Conservation (phyloP, 2,329 filamentous ascomycete genomes). For the Fusarium sterilihyphosum region DNA sequence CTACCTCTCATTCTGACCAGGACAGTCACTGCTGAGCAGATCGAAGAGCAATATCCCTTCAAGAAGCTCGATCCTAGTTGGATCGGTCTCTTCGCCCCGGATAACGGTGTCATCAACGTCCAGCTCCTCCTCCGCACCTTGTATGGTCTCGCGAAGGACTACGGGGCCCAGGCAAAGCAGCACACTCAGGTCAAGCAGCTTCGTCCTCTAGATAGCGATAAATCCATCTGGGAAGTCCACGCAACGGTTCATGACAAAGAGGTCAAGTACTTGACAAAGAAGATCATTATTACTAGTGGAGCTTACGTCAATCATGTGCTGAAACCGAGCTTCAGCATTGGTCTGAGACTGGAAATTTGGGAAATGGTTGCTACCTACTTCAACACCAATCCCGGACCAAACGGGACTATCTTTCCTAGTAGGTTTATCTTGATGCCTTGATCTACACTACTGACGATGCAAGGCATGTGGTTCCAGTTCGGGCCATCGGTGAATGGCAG, state of each 20-base stretch:
- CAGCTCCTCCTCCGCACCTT: conserved; percentile 12
- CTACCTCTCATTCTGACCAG: not conserved
- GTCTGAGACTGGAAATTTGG: conserved; percentile 23
- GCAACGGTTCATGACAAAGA: not conserved
- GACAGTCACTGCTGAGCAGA: not conserved
- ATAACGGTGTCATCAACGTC: conserved; percentile 27
- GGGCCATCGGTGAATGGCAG: not conserved
- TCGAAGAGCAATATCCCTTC: conserved; percentile 18
- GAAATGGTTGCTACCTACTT: conserved; percentile 33
- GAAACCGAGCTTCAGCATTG: conserved; percentile 22
- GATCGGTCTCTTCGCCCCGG: conserved; percentile 16
- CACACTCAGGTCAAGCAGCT: conserved; percentile 16
- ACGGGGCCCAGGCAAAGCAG: conserved; percentile 15
- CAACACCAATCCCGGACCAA: conserved; percentile 24
- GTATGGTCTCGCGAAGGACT: conserved; percentile 16
- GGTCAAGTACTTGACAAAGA: conserved; percentile 3
- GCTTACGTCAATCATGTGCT: conserved; percentile 25
- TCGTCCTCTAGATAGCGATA: not conserved
- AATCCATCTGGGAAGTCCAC: conserved; percentile 12
- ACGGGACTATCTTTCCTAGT: conserved; percentile 29
- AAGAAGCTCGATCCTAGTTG: conserved; percentile 1
- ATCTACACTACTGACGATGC: rapidly evolving
- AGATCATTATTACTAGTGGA: conserved; percentile 16
- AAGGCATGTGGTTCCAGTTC: conserved; percentile 33
- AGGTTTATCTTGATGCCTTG: not conserved